Conservation (phyloP, 177 flowering plant species). For the Vitis hybrid region DNA sequence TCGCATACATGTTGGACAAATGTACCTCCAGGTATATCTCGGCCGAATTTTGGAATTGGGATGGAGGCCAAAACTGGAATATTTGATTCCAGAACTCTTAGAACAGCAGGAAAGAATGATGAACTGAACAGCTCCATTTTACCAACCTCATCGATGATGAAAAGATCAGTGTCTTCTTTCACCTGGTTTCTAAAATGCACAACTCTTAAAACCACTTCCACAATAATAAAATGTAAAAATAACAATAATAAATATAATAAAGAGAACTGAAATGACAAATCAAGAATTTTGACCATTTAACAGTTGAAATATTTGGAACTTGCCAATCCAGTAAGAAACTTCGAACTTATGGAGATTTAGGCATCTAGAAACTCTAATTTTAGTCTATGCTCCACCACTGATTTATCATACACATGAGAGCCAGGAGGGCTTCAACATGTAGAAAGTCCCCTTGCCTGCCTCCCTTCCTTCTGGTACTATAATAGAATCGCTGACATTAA, state of each 20-base stretch:
- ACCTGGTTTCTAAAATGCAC: slow-evolving; percentile 41
- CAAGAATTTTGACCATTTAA: not conserved
- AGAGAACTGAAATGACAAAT: not conserved
- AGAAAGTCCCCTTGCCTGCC: no score
- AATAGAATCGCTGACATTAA: no score
- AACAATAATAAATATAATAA: not conserved
- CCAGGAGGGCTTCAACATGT: no score
- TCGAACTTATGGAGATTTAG: not conserved
- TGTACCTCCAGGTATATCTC: slow-evolving; percentile 84
- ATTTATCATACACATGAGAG: no score
- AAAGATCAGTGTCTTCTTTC: slow-evolving; percentile 73
- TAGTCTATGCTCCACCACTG: not conserved
- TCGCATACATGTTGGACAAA: not conserved
- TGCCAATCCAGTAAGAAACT: not conserved
- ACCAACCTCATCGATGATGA: slow-evolving; percentile 94
- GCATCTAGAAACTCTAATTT: not conserved
- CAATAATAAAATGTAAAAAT: not conserved
- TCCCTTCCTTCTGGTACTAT: not conserved
- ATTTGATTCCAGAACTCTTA: slow-evolving; percentile 63
- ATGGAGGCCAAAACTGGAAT: slow-evolving; percentile 77
- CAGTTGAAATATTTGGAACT: not conserved
- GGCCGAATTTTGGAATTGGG: slow-evolving; percentile 70
- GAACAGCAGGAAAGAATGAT: slow-evolving; percentile 78
- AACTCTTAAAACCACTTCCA: not conserved
- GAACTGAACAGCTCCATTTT: slow-evolving; percentile 91